Percentiles rank a stretch among this genome's conserved stretches.
phyloP scores from a whole-genome alignment of 1,139 yeast species.

The Yamadazyma membranifaciens region DNA sequence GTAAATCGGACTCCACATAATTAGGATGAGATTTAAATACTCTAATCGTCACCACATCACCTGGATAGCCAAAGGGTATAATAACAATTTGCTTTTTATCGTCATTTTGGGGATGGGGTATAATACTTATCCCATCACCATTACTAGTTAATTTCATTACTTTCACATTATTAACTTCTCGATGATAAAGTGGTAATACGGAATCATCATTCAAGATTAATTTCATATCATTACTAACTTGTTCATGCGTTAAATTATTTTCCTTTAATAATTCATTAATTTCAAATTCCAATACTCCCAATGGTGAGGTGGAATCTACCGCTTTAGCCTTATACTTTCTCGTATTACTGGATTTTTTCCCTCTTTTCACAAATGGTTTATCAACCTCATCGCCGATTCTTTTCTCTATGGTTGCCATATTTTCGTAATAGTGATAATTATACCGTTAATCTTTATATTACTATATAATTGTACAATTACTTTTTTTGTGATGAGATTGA shows the following conservation, averaged over 20 bases:
- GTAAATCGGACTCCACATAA: constrained; percentile 73
- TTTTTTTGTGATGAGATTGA: constrained; percentile 10
- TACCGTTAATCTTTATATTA: constrained; percentile 3
- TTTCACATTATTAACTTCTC: constrained; percentile 57
- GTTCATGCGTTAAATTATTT: constrained; percentile 41
- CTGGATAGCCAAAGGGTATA: constrained; percentile 87
- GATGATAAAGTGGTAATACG: constrained; percentile 53
- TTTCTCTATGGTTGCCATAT: constrained; percentile 9
- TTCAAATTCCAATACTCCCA: constrained; percentile 77
- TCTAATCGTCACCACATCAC: constrained; percentile 69
- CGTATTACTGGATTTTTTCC: constrained; percentile 15
- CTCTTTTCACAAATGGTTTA: constrained; percentile 13
- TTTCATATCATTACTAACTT: constrained; percentile 62
- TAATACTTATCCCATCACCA: constrained; percentile 75
- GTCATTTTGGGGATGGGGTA: constrained; percentile 52
- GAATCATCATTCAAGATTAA: constrained; percentile 61
- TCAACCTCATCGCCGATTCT: constrained; percentile 5
- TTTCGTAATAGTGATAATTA: not conserved
- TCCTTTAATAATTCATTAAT: constrained; percentile 57
- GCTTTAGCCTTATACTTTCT: constrained; percentile 57
- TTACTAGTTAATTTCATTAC: constrained; percentile 63
- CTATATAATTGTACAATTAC: constrained; percentile 4
- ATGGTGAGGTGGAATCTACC: constrained; percentile 74
- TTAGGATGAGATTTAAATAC: constrained; percentile 77
- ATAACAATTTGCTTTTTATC: constrained; percentile 47